Base-by-base conservation (phyloP, 2,329 filamentous ascomycete species). In the Arthrobotrys musiformis region DNA sequence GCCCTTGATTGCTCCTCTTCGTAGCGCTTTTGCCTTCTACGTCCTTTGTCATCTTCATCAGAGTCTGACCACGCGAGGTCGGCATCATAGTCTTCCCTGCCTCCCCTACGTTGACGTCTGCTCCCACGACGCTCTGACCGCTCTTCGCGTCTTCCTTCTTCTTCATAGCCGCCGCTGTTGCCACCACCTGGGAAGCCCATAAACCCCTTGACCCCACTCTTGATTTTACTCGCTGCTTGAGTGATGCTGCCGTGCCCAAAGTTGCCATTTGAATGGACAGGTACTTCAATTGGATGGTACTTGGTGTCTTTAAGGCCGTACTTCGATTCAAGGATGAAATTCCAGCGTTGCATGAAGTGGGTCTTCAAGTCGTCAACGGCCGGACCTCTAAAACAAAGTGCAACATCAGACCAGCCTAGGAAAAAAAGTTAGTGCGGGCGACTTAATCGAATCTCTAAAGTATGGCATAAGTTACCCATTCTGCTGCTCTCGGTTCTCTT, bases 261-360 rank as follows among this genome's bases (percentile, higher is more conserved):
- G 6, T 70, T 64, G 22, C 79, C 52, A 22, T 54, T 4, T 4
- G 28, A 22, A 17, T 70, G 66, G n/a, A 70, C 64, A 5, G 37
- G 37, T 15, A 77, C 60, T 3, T 64, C 28, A 8, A 77, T 54
- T 13, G 42, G 24, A 6, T 44, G 33, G 17, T 77, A 77, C 48
- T 44, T 42, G 1, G 28, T 50, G 54, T 77, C 60, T 24, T 70
- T 70, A 19, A 62, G 40, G 30, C 66, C 50, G 30, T 77, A 84
- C 83, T 97, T 97, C 62, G 91, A 89, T 70, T 90, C 87, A 79
- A 89, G 97, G 79, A 97, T 94, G 82, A 92, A 96, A 84, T 97
- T 97, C 87, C 94, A 97, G 80, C 93, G 86, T 81, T 97, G 91
- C 1, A 90, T 87, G 81, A 97, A 97, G 82, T 97, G 93, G 4